A percentile compares a stretch with the other conserved stretches of the same genome.
phyloP scores from a whole-genome alignment of 306 rosid genomes.

The Leucaena leucocephala region DNA sequence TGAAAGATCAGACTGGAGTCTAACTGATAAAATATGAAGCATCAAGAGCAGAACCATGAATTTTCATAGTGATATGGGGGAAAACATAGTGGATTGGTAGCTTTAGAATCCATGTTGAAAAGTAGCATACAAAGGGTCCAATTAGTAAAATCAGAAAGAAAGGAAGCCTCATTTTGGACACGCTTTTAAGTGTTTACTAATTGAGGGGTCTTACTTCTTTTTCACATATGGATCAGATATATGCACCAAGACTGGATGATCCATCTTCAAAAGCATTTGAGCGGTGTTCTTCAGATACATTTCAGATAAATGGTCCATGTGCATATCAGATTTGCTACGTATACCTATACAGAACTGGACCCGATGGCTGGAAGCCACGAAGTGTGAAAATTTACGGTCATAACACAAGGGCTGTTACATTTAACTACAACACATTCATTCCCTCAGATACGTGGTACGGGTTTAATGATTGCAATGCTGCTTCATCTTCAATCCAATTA shows the following conservation, averaged over 20 bases:
- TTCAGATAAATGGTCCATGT: conserved; percentile 54
- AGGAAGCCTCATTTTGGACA: neutral
- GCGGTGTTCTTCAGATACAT: conserved; percentile 51
- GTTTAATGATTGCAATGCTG: conserved; percentile 53
- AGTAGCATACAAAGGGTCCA: conserved; percentile 5
- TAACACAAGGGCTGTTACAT: conserved; percentile 61
- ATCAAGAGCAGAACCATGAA: conserved; percentile 1
- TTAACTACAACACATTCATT: conserved; percentile 63
- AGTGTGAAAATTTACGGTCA: conserved; percentile 66
- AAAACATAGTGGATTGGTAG: conserved; percentile 16
- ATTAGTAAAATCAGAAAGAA: conserved; percentile 6
- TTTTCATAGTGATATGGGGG: neutral
- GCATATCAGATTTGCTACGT: conserved; percentile 65
- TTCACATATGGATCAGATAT: conserved; percentile 41
- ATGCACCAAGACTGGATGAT: conserved; percentile 52
- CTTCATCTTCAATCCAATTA: conserved; percentile 53
- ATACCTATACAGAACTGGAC: conserved; percentile 71
- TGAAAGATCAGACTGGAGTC: neutral
- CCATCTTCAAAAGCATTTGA: conserved; percentile 50
- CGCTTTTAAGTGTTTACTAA: neutral
- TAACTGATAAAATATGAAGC: neutral
- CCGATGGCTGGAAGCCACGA: conserved; percentile 76
- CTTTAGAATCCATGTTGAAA: conserved; percentile 17
- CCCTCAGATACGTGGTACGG: conserved; percentile 82
- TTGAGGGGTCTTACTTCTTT: neutral